Evolutionary conservation across 495 filamentous ascomycete species (phyloP), one percentile per base, ranked within the genome.

Genomic region (Trichoderma asperelloides): DNA sequence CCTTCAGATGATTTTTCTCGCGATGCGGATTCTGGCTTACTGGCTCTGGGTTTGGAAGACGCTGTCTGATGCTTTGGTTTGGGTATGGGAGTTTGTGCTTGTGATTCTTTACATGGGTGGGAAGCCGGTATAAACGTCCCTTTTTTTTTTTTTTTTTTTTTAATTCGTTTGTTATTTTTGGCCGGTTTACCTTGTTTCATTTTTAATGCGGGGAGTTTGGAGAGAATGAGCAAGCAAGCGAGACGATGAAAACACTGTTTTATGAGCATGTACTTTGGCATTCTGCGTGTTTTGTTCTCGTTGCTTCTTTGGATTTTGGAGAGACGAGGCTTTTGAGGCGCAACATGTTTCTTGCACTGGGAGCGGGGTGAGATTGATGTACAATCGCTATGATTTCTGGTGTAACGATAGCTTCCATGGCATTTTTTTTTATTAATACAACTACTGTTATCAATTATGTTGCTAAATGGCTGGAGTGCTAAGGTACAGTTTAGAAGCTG

Each of bases 81-180:
- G 71, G 70, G 43, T 65, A 23, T 71, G 75, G 16, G 76, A 77
- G 67, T 27, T 75, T 60, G 72, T 70, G 1, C 41, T 76, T 69
- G 67, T 74, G 28, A 64, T 64, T 64, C 21, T 39, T 39, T 77
- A 62, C 16, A 5, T 4, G 12, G 66, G 15, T 13, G 18, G 47
- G 49, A 60, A 30, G 12, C 55, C 55, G 62, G 62, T 33, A 64
- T 45, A 28, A 8, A 28, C 41, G 11, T 47, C 4, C 40, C 21
- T 45, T 45, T 21, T 64, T 8, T 21, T 49, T 16, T 2, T 21
- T 25, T n/a, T 2, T 33, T 37, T 7, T 7, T 47, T 16, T 9
- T 6, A 8, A 8, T 28, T 28, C 8, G 23, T 8, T 21, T 64
- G 5, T 1, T 64, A 27, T 33, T 6, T 28, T n/a, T n/a, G n/a